Conservation (phyloP, 1,284 basidiomycete species). For the Trametes hirsuta region DNA sequence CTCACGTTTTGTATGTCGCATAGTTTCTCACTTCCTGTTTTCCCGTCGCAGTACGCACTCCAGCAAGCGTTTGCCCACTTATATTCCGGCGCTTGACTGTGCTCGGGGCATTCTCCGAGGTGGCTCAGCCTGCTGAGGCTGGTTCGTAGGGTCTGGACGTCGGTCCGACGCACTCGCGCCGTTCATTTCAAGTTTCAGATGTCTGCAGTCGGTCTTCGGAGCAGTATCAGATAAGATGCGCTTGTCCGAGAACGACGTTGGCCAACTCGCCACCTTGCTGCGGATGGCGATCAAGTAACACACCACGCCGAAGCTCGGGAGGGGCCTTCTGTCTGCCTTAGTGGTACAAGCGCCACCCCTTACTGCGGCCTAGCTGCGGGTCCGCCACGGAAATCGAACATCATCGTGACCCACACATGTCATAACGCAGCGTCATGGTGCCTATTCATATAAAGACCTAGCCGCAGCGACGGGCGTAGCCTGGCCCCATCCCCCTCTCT, state of each 20-base stretch:
- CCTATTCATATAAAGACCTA: conserved; percentile 7
- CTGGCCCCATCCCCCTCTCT: conserved; percentile 1
- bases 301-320: conserved; percentile 6
- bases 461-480: not conserved
- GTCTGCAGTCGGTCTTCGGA: no score
- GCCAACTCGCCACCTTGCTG: conserved; percentile 5
- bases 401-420: not conserved
- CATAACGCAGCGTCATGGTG: not conserved
- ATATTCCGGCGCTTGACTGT: not conserved
- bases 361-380: conserved; percentile 21
- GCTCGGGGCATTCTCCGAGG: no score
- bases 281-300: conserved; percentile 3
- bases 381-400: conserved; percentile 8
- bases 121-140: no score
- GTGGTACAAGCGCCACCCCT: conserved; percentile 8
- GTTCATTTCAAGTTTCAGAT: no score
- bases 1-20: conserved; percentile 25
- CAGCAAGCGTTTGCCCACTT: not conserved
- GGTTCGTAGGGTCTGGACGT: no score
- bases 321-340: not conserved
- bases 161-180: no score
- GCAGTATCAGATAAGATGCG: not conserved
- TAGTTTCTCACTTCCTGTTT: not conserved
- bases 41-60: not conserved
- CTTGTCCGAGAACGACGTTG: no score